Percentiles rank a stretch among this genome's conserved stretches.
These are phyloP conservation scores for Sporothrix euskadiensis DNA, from an alignment of 2,329 filamentous ascomycete species.

Conservation along the genomic window DNA sequence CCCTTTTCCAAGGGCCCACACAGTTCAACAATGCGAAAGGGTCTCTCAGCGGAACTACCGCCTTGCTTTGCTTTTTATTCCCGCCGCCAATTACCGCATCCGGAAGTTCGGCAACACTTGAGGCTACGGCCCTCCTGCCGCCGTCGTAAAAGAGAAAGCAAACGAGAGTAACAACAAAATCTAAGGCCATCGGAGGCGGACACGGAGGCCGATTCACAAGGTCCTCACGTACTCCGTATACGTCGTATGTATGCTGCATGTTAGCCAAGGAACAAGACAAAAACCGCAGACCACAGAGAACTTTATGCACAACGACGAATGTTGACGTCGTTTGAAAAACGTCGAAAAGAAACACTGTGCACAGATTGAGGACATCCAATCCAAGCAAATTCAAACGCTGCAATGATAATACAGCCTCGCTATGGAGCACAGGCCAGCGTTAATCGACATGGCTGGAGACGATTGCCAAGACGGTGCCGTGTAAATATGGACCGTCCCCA, in stretches of 20 bases:
- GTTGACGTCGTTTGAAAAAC: background rate
- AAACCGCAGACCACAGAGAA: background rate
- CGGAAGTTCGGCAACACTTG: background rate
- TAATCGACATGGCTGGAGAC: background rate
- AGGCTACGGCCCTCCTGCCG: background rate
- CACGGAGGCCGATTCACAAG: background rate
- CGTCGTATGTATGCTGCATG: background rate
- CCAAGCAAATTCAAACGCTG: background rate
- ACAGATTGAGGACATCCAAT: background rate
- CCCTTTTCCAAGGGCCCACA: background rate
- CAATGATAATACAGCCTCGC: background rate
- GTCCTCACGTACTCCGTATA: background rate
- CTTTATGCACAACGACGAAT: background rate
- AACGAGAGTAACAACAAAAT: background rate
- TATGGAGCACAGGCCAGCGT: background rate
- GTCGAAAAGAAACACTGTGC: background rate
- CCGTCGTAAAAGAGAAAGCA: background rate
- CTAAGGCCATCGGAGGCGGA: background rate
- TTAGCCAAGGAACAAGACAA: background rate
- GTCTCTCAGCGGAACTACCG: background rate
- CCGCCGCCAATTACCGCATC: background rate
- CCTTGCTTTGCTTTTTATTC: background rate
- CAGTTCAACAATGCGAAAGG: background rate
- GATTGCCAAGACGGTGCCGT: background rate
- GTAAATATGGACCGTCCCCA: slow-evolving; percentile 1